Percentiles rank a stretch among this genome's conserved stretches.
These are phyloP conservation scores for Pythium myriotylum DNA, from an alignment of 352 stramenopile species.

Conservation along the genomic window DNA sequence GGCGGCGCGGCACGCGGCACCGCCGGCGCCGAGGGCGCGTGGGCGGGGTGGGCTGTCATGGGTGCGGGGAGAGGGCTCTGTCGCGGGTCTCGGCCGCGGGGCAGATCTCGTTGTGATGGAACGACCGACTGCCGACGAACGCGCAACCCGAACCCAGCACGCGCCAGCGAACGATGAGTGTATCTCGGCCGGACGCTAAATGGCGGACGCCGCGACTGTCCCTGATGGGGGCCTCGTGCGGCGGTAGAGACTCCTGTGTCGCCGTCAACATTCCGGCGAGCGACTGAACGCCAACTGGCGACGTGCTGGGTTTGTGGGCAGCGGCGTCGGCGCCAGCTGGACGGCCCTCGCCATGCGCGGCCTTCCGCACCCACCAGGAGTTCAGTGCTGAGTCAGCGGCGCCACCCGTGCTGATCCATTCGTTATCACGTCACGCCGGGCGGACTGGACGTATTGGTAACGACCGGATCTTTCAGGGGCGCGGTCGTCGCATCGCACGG, in stretches of 20 bases:
- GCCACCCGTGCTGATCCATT: conserved; percentile 6
- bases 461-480: conserved; percentile 7
- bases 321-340: neutral
- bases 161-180: no score
- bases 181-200: no score
- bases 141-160: no score
- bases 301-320: no score
- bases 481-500: conserved; percentile 10
- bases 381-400: conserved; percentile 1
- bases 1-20: neutral
- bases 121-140: no score
- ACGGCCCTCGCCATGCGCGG: no score
- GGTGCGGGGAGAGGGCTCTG: neutral
- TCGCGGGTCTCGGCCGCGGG: neutral
- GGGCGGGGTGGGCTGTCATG: neutral
- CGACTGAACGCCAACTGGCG: conserved; percentile 2
- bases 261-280: neutral
- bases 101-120: no score
- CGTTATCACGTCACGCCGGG: neutral
- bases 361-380: neutral
- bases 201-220: no score
- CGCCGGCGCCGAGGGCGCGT: neutral
- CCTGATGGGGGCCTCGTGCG: neutral
- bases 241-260: conserved; percentile 2
- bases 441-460: neutral